Percentiles rank a stretch among this genome's conserved stretches.
These are phyloP conservation scores for Camillea tinctor DNA, from an alignment of 2,329 filamentous ascomycete species.

Conservation along the genomic window DNA sequence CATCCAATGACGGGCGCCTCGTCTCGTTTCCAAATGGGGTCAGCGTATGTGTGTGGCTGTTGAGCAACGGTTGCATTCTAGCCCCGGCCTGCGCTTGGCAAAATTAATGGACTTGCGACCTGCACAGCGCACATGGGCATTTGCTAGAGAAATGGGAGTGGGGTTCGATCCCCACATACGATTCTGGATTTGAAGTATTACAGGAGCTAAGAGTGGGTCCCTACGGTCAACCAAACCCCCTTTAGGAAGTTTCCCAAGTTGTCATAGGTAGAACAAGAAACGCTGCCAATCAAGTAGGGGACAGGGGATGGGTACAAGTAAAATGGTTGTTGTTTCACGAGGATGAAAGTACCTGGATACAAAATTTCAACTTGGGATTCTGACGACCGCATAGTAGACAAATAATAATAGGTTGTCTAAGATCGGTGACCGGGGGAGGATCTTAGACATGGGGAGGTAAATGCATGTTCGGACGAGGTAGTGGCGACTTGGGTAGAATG, in stretches of 20 bases:
- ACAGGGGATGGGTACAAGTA: background rate
- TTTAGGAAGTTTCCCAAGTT: slow-evolving; percentile 2
- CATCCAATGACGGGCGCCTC: background rate
- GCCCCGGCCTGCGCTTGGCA: background rate
- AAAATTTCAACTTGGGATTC: background rate
- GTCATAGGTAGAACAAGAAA: background rate
- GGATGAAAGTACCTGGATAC: background rate
- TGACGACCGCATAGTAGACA: background rate
- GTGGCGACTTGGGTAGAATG: background rate
- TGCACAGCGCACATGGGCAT: background rate
- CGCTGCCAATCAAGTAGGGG: background rate
- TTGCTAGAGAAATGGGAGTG: background rate
- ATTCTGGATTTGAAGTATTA: background rate
- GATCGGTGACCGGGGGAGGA: background rate
- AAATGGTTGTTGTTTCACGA: background rate
- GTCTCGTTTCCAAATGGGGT: background rate
- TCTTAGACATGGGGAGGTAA: background rate
- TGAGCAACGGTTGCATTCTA: background rate
- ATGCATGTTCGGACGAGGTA: slow-evolving; percentile 1
- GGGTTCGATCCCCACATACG: background rate
- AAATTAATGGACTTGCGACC: background rate
- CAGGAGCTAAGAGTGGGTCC: background rate
- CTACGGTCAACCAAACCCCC: background rate
- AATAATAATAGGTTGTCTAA: background rate
- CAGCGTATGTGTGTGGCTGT: background rate